These are phyloP conservation scores for Pestalotiopsis sp. DNA, from an alignment of 2,329 filamentous ascomycete species.

Conservation along the genomic window DNA sequence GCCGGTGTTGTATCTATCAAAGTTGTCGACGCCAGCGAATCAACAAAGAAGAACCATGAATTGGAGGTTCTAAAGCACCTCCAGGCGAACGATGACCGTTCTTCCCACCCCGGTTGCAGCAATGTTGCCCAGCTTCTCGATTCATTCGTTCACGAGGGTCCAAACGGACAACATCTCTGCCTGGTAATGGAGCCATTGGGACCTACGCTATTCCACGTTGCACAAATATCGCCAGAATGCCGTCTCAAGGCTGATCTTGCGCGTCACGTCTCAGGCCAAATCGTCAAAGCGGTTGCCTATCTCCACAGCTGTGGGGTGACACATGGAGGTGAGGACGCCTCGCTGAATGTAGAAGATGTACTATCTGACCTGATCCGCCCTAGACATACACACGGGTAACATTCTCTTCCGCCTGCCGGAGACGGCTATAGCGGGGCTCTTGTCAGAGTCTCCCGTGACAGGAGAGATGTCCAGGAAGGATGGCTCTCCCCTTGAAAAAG, in stretches of 20 bases:
- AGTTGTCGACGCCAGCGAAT: background rate
- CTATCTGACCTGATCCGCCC: background rate
- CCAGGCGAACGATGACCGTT: background rate
- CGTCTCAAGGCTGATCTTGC: background rate
- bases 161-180: background rate
- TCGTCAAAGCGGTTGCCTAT: background rate
- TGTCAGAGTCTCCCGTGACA: background rate
- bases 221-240: background rate
- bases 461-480: background rate
- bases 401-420: background rate
- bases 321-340: background rate
- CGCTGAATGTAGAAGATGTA: background rate
- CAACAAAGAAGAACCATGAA: background rate
- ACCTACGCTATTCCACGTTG: background rate
- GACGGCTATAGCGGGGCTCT: background rate
- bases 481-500: background rate
- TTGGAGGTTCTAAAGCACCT: background rate
- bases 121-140: background rate
- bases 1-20: background rate
- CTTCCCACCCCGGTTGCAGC: background rate
- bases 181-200: background rate
- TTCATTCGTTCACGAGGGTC: background rate
- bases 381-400: background rate
- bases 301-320: background rate
- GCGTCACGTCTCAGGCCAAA: background rate